phyloP scores from a whole-genome alignment of 192 early-diverging fungal genomes.

The Coemansia sp. region DNA sequence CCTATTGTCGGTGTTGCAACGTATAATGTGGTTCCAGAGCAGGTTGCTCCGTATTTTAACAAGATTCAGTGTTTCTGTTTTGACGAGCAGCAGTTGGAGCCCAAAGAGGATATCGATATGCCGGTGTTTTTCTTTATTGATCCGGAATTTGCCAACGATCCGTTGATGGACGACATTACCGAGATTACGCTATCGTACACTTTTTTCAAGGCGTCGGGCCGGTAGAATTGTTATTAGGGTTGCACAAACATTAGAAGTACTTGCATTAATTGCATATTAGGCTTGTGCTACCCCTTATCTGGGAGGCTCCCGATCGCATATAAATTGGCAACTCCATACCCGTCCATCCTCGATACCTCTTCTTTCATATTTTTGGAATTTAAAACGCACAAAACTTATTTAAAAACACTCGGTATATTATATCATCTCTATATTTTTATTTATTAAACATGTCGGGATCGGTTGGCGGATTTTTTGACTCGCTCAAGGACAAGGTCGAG shows the following conservation, averaged over 20 bases:
- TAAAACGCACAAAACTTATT: neutral
- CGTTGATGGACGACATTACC: constrained; percentile 90
- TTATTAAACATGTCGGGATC: constrained; percentile 8
- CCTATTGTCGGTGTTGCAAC: constrained; percentile 95
- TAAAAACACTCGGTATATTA: neutral
- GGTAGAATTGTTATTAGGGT: constrained; percentile 4
- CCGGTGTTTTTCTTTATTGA: constrained; percentile 98
- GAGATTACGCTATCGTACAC: constrained; percentile 92
- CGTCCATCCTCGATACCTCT: neutral
- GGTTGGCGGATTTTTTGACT: constrained; percentile 25
- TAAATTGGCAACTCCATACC: neutral
- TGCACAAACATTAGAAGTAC: neutral
- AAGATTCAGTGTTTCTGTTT: constrained; percentile 99
- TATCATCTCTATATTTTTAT: neutral
- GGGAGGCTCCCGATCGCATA: neutral
- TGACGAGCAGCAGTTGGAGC: constrained; percentile 90
- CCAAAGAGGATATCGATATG: constrained; percentile 92
- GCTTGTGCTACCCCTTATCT: neutral
- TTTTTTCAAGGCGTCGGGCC: constrained; percentile 74
- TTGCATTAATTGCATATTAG: neutral
- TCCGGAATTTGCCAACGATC: constrained; percentile 92
- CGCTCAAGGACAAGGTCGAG: constrained; percentile 46
- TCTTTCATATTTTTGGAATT: neutral
- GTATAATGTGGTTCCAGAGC: constrained; percentile 91
- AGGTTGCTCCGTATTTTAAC: constrained; percentile 96